phyloP scores from a whole-genome alignment of 345 rosid species.

The Aquilaria sinensis region DNA sequence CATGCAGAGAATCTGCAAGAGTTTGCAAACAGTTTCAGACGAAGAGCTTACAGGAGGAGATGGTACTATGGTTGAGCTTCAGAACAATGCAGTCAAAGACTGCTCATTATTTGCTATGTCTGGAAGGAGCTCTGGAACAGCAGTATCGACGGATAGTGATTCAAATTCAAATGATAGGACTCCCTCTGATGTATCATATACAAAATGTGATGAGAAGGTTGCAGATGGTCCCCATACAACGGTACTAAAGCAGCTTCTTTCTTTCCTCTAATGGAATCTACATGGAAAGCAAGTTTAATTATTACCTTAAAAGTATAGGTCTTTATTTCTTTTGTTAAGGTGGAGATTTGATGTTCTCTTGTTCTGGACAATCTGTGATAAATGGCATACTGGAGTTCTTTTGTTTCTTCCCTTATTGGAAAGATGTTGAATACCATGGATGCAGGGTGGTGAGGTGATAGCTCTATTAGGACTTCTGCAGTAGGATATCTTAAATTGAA shows the following conservation, averaged over 20 bases:
- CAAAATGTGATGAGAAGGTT: slow-evolving; percentile 26
- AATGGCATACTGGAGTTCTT: too few relatives aligned
- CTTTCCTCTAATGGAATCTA: slow-evolving; percentile 4
- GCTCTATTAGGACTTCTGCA: too few relatives aligned
- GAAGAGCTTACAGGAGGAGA: slow-evolving; percentile 32
- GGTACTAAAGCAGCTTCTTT: slow-evolving; percentile 29
- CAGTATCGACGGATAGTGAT: slow-evolving; percentile 23
- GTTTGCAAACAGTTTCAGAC: slow-evolving; percentile 70
- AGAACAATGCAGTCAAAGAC: slow-evolving; percentile 21
- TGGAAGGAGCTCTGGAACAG: slow-evolving; percentile 28
- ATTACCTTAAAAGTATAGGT: background rate
- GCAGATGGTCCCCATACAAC: slow-evolving; percentile 31
- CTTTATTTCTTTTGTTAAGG: too few relatives aligned
- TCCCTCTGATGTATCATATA: slow-evolving; percentile 25
- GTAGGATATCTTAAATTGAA: too few relatives aligned
- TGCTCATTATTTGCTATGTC: slow-evolving; percentile 22
- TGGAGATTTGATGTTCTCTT: too few relatives aligned
- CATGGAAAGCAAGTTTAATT: background rate
- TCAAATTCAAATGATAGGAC: slow-evolving; percentile 25
- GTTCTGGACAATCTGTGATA: too few relatives aligned
- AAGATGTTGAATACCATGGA: too few relatives aligned
- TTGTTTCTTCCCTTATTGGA: too few relatives aligned
- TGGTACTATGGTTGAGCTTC: slow-evolving; percentile 22
- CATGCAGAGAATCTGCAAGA: slow-evolving; percentile 79
- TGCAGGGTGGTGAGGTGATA: too few relatives aligned